Evolutionary conservation across 148 eudicot genomes (phyloP).

Genomic region (Amaranthus hypochondriacus): DNA sequence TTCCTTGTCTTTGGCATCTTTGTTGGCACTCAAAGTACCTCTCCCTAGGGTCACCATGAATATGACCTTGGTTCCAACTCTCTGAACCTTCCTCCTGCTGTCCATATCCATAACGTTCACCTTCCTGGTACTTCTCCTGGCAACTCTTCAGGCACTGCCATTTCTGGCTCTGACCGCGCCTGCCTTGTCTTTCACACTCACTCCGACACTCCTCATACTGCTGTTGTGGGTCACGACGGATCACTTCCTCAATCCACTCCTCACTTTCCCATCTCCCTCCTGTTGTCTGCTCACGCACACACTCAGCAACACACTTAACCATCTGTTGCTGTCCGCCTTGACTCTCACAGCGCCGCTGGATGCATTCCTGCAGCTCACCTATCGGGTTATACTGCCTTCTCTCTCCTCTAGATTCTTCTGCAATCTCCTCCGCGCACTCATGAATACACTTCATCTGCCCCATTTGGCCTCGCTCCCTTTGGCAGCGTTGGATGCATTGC

Average conservation of each 20-base stretch:
- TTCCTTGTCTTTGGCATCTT: constrained; percentile 19
- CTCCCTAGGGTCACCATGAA: not conserved
- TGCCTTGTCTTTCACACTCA: constrained; percentile 18
- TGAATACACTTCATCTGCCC: not conserved
- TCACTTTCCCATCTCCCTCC: not conserved
- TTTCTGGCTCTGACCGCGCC: constrained; percentile 8
- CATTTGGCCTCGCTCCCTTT: not conserved
- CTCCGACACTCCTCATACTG: constrained; percentile 20
- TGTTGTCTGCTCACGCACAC: not conserved
- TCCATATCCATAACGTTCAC: not conserved
- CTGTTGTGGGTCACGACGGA: constrained; percentile 1
- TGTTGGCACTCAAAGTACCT: not conserved
- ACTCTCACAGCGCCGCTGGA: not conserved
- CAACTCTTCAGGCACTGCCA: constrained; percentile 26
- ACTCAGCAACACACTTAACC: not conserved
- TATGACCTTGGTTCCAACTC: not conserved
- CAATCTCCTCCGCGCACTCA: too few relatives aligned
- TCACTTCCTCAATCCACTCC: not conserved
- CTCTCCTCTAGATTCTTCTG: too few relatives aligned
- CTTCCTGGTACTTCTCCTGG: constrained; percentile 4
- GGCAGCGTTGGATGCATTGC: constrained; percentile 8
- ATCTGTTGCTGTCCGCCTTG: not conserved
- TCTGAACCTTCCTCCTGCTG: not conserved
- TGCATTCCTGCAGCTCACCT: too few relatives aligned
- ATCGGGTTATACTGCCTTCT: too few relatives aligned